Conservation (phyloP, 2,329 filamentous ascomycete species). For the Diaporthe citri region DNA sequence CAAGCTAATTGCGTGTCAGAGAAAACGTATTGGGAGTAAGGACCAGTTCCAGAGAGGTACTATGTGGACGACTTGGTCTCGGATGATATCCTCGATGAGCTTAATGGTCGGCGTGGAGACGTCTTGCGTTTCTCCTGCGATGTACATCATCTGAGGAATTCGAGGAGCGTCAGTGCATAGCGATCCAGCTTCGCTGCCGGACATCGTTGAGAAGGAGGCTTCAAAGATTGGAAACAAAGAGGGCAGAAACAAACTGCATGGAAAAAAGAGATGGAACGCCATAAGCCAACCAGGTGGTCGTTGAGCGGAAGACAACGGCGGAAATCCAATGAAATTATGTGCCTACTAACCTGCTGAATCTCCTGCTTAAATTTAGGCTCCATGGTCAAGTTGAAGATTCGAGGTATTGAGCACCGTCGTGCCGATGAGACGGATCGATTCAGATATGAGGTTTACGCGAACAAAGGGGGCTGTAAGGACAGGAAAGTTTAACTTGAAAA, state of each 20-base stretch:
- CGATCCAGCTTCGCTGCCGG: background rate
- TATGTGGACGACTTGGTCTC: constrained; percentile 97
- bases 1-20: background rate
- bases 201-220: background rate
- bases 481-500: too few relatives aligned
- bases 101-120: constrained; percentile 90
- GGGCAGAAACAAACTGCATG: background rate
- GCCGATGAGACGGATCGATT: background rate
- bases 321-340: background rate
- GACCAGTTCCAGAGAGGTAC: constrained; percentile 56
- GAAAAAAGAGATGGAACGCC: background rate
- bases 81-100: constrained; percentile 96
- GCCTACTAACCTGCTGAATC: background rate
- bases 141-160: constrained; percentile 99
- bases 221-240: too few relatives aligned
- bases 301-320: background rate
- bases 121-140: constrained; percentile 95
- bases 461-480: background rate
- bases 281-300: too few relatives aligned
- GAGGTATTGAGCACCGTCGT: background rate
- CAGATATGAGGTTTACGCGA: background rate
- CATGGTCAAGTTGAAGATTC: background rate
- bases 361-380: background rate
- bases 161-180: background rate
- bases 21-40: too few relatives aligned